Evolutionary conservation across 2,329 filamentous ascomycete species (phyloP), one percentile per base, ranked within the genome.

Genomic region (Alternaria metachromatica): DNA sequence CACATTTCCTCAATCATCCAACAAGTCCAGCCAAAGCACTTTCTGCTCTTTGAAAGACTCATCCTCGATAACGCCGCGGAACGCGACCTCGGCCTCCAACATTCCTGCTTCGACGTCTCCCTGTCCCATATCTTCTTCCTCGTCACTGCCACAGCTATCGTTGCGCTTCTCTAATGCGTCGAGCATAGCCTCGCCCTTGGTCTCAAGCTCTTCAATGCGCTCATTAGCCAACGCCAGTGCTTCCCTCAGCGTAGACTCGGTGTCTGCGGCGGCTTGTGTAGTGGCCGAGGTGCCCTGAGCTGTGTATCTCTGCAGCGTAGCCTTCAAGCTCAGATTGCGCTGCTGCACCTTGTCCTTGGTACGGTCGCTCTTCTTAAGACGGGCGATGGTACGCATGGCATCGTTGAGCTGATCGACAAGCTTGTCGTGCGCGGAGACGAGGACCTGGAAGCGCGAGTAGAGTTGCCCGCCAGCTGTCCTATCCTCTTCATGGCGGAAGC

Each of bases 121-220:
- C 23, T 33, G 50, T 18, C 12, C 60, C 49, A 30, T 58, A 54
- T 60, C 23, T n/a, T 64, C 66, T 1, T 57, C 61, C 5, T 37
- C 55, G 11, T 44, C 57, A 25, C 59, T 60, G 6, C 64, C 64
- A 25, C 12, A 30, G 21, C n/a, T 30, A 11, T 43, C 25, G 20
- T 59, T 25, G 23, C 48, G 44, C 28, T 30, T 44, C 12, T 68
- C 62, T 3, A 71, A 43, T 6, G 60, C 64, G 43, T 66, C 61
- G 4, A 73, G 57, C 13, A 73, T 13, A 2, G 28, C 57, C 28
- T 59, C 60, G 3, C 66, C 66, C 12, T 25, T 67, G 2, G 3
- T 26, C 55, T 71, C 69, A n/a, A 73, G 48, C 44, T 73, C 66
- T 20, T 65, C 64, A 21, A 72, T 66, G 3, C 66, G 58, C 28